Evolutionary conservation across 192 early-diverging fungal genomes (phyloP), one percentile per base, ranked within the genome.

Genomic region (Linnemannia elongata): DNA sequence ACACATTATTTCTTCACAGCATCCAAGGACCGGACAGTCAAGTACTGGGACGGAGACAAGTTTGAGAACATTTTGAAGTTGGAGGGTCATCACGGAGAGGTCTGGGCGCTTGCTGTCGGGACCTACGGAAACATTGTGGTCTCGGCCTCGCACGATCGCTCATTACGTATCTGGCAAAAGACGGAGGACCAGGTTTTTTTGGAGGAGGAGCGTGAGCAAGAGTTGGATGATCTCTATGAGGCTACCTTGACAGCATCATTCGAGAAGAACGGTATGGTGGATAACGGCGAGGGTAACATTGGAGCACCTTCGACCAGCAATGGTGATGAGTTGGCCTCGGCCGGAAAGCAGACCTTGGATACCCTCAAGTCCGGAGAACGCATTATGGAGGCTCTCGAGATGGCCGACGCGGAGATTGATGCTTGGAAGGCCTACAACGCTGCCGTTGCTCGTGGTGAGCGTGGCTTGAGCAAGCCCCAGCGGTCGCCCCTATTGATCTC

Each of bases 31-130:
- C 91, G 94, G 85, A 87, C 93, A 47, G 90, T 99, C 71, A 97
- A 99, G 89, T 97, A 98, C 80, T 99, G 97, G 97, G 98, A 99
- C 87, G 94, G 94, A 72, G 98, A 99, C 88, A 98, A 97, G 90
- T 99, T 98, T 91, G 96, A 98, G 77, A 95, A 96, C 80, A 98
- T 99, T 83, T 93, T 96, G 95, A 96, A 96, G 78, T 92, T 99
- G 20, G 95, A 96, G 69, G 97, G 96, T 30, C 97, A 97, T 89
- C 96, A 97, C 74, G 95, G 97, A 77, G 98, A 99, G 80, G 94
- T 99, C 12, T 99, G 97, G 97, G 92, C 96, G 27, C 90, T 99
- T 60, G 97, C 95, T 15, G 94, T 99, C 5, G 95, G 94, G 18
- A 97, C 95, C 78, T 94, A 96, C 77, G 99, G 99, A 5, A 93